Base-by-base conservation (phyloP, 2,329 filamentous ascomycete genomes). In the Aspergillus latus region DNA sequence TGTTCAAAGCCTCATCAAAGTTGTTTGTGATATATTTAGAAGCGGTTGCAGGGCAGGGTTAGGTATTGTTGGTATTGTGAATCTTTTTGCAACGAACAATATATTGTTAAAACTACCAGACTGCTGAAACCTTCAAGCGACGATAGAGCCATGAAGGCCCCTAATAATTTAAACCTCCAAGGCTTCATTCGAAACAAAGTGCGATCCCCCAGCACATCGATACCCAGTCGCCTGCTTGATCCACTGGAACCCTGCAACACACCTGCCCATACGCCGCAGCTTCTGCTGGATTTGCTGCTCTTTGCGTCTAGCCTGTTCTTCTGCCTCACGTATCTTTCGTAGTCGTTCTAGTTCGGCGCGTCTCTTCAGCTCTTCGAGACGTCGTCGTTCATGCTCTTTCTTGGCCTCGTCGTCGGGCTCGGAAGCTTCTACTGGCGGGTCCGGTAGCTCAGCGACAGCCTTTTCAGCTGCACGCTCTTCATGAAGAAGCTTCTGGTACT, bases 131-230 rank as follows among this genome's bases (percentile, higher is more conserved):
- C 32, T 11, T 11, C 21, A 21, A 21, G 21, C 9, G 9, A 28
- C 3, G 1, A 29, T 2, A 44, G 11, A n/a, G 13, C 9, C 4
- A 44, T 2, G 2, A 44, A 44, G 3, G 3, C 21, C 2, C 13
- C 16, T 21, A 34, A 1, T 1, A 11, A 32, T 47, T 11, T 0
- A 16, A 32, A 34, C 4, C 52, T 3, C 21, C 3, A 21, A 21
- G 21, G 21, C 21, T 21, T 21, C 21, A 64, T 84, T 72, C 2
- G 64, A 64, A 15, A 86, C 70, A 56, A 65, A 88, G 71, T 90
- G 87, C 2, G 64, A 66, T 0, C 87, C 87, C 0, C 81, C 87
- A 0, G 78, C 78, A 72, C 88, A 90, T 4, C 85, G 69, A 68
- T 84, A 90, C 0, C 87, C 87, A 1, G 64, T 66, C 1, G 2